Conservation (phyloP, 192 early-diverging fungal genomes). For the Lunasporangiospora selenospora region DNA sequence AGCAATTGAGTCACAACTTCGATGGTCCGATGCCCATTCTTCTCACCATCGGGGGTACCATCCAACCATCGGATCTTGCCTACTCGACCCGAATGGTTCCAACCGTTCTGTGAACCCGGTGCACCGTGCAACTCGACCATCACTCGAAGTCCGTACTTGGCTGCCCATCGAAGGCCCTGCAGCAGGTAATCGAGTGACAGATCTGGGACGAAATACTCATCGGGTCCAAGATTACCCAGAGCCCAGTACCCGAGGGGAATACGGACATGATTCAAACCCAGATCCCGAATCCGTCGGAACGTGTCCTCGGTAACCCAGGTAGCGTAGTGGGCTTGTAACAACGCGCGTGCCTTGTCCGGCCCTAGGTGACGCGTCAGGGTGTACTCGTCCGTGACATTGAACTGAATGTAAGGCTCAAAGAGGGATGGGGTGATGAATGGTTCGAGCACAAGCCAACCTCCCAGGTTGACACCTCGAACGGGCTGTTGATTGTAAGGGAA, state of each 20-base stretch:
- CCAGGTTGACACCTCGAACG: constrained; percentile 76
- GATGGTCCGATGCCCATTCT: constrained; percentile 61
- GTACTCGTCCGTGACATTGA: constrained; percentile 69
- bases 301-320: constrained; percentile 68
- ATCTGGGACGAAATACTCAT: constrained; percentile 70
- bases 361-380: constrained; percentile 65
- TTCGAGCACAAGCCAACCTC: constrained; percentile 76
- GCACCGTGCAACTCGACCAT: constrained; percentile 75
- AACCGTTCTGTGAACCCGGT: constrained; percentile 80
- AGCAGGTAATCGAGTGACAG: constrained; percentile 62
- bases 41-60: constrained; percentile 41
- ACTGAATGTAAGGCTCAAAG: constrained; percentile 48
- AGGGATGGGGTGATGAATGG: constrained; percentile 59
- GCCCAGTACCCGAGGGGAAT: constrained; percentile 82
- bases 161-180: constrained; percentile 69
- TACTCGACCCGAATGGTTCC: constrained; percentile 57
- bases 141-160: constrained; percentile 66
- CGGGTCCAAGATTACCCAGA: constrained; percentile 45
- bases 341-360: constrained; percentile 54
- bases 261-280: constrained; percentile 72
- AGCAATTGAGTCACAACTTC: constrained; percentile 60
- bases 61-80: constrained; percentile 41
- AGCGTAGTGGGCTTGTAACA: constrained; percentile 62
- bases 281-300: constrained; percentile 59
- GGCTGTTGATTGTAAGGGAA: constrained; percentile 52